Base-by-base conservation (phyloP, 2,329 filamentous ascomycete species). In the Xylaria sp. region DNA sequence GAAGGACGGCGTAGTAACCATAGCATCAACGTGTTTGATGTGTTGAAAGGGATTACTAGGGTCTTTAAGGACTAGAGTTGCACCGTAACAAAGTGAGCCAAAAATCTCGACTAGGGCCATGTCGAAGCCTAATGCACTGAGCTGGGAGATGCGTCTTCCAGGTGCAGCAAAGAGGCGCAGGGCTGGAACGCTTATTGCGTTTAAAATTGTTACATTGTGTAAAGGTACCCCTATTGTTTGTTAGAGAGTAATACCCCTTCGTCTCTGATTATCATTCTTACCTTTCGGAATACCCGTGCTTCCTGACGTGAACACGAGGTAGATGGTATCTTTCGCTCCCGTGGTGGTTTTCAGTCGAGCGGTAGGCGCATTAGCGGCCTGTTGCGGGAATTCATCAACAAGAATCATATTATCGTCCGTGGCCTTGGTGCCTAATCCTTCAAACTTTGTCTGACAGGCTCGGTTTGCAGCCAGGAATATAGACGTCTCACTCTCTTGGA, bases 61-160 rank as follows among this genome's bases (percentile, higher is more conserved):
- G 50, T 70, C 69, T 30, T 68, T 68, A 8, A 70, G 56, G n/a
- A 70, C 69, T 9, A 68, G 65, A 9, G 65, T 70, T 14, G 56
- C 69, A 24, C 69, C 69, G 50, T 70, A 66, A 34, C 69, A 68
- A 11, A 70, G 65, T 7, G 58, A 56, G n/a, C 50, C 42, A 24
- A 57, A 56, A 4, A 65, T 27, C 47, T 65, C 62, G 21, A 51
- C 12, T 1, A 65, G 30, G 9, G 24, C 53, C 39, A 57, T 57
- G 30, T 64, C 61, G 14, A 64, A 64, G 3, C 61, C 61, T 14
- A 54, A 36, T 30, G 59, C 27, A 11, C 34, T 39, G 6, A 62
- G 32, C 21, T 62, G 59, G 12, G 59, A 54, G 11, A 62, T 54
- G 7, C 50, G 48, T 30, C 19, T 21, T 2, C 59, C 59, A 14